Evolutionary conservation across 2,329 filamentous ascomycete genomes (phyloP), one percentile per base, ranked within the genome.

Genomic region (Microcyclospora pomicola): DNA sequence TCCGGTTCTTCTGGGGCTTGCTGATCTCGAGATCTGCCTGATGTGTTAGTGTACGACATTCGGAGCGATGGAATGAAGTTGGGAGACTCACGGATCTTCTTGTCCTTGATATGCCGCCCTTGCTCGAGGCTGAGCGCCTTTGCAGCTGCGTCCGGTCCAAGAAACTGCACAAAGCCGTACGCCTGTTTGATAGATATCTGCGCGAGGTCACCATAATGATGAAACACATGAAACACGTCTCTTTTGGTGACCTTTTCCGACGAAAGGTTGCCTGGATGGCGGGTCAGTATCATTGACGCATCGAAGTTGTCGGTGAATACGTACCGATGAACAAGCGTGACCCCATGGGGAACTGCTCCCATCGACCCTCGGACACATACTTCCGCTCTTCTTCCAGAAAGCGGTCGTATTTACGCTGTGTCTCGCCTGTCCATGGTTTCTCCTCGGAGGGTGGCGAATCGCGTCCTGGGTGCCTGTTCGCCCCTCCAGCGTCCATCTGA

Each of bases 181-280:
- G 87, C 87, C 48, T 91, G 86, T 60, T 96, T 96, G 50, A 96
- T 84, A 1, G 86, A 93, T 42, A 96, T 91, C 58, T 98, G 91
- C 2, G 87, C 88, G 34, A 98, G 68, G 43, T 79, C 80, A 38
- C 91, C 91, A 56, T 85, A 87, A 40, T 71, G 73, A 54, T 86
- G 77, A 56, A 98, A 96, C 13, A 88, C 71, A 55, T 93, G 81
- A 61, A 94, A 96, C 7, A 96, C 77, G 60, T 96, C 87, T 47
- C 82, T 76, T 62, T 96, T 96, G 6, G 84, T 91, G 11, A 94
- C 87, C 55, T 87, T 80, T 58, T 96, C 88, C 37, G 82, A 88
- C 2, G 86, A 87, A 9, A 98, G 70, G 56, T 96, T 98, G 38
- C 87, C 86, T 84, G 54, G 15, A 13, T 9, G 2, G 9, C 24